These are phyloP conservation scores for Leptographium procerum DNA, from an alignment of 2,329 filamentous ascomycete species.

Conservation along the genomic window DNA sequence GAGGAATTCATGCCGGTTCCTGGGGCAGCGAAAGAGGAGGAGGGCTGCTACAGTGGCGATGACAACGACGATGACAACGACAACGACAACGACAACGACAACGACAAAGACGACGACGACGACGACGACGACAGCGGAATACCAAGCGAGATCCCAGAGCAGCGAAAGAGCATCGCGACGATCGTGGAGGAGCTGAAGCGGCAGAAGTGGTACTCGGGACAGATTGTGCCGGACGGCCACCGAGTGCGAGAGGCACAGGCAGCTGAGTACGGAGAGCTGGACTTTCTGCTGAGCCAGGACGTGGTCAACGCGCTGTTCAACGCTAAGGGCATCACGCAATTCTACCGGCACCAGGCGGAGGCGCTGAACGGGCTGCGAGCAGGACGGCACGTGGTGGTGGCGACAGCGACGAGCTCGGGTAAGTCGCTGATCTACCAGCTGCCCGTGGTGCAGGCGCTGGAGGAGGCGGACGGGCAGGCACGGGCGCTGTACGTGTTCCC, in stretches of 20 bases:
- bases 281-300: conserved; percentile 78
- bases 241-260: conserved; percentile 80
- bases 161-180: conserved; percentile 68
- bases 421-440: conserved; percentile 98
- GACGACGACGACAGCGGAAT: conserved; percentile 31
- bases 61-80: neutral
- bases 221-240: conserved; percentile 89
- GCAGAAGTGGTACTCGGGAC: conserved; percentile 77
- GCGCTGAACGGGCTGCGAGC: conserved; percentile 80
- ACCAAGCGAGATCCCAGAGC: conserved; percentile 63
- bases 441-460: conserved; percentile 77
- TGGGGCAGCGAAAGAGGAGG: neutral
- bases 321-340: conserved; percentile 68
- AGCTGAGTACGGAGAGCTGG: conserved; percentile 69
- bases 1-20: neutral
- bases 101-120: conserved; percentile 14
- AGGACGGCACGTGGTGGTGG: conserved; percentile 79
- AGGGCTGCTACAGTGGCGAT: neutral
- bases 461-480: conserved; percentile 56
- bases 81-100: neutral
- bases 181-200: conserved; percentile 77
- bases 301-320: conserved; percentile 97
- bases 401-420: conserved; percentile 90
- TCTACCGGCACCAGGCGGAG: conserved; percentile 88
- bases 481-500: conserved; percentile 97